Conservation (phyloP, 2,329 filamentous ascomycete species). For the Teratosphaeria destructans region DNA sequence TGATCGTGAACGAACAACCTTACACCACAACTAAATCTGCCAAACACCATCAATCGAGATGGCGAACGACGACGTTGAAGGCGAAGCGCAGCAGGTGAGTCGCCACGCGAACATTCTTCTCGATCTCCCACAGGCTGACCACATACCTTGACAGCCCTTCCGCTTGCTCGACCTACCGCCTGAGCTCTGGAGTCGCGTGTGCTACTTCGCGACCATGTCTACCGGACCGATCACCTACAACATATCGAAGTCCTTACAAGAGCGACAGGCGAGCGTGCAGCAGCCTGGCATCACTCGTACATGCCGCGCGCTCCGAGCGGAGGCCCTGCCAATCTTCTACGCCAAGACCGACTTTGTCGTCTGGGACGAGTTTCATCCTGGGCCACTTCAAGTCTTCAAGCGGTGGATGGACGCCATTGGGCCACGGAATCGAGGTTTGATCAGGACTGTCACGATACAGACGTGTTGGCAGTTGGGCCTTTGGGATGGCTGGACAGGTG, state of each 20-base stretch:
- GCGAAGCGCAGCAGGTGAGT: not conserved
- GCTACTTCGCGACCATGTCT: not conserved
- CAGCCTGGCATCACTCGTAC: not conserved
- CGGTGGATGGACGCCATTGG: not conserved
- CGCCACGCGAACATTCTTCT: not conserved
- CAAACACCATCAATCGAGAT: not conserved
- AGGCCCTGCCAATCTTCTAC: not conserved
- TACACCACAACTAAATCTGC: not conserved
- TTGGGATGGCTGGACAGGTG: not conserved
- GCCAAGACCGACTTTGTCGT: not conserved
- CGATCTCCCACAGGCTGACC: not conserved
- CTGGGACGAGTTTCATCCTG: not conserved
- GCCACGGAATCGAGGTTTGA: not conserved
- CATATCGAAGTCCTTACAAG: not conserved
- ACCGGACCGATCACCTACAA: not conserved
- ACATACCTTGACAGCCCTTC: not conserved
- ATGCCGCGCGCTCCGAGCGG: not conserved
- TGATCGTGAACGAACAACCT: not conserved
- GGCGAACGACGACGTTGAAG: not conserved
- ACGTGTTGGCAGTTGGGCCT: not conserved
- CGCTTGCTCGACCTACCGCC: not conserved
- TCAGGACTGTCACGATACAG: not conserved
- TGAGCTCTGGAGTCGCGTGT: not conserved
- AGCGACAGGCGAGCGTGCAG: not conserved
- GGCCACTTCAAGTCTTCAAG: not conserved